phyloP scores from a whole-genome alignment of 1,284 basidiomycete species.

The Blastosporella zonata region DNA sequence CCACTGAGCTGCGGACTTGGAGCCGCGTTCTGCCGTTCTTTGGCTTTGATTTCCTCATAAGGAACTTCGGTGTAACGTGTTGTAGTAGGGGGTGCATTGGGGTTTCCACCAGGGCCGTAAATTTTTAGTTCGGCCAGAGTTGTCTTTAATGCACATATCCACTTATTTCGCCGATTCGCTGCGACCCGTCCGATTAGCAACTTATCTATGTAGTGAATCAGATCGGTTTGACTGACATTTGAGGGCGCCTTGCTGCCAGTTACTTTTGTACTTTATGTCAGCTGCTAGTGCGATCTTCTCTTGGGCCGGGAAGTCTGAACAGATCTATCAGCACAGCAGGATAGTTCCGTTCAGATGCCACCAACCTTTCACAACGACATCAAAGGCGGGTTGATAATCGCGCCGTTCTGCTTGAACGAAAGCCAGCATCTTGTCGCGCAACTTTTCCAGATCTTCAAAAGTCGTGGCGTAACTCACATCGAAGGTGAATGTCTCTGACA shows the following conservation, averaged over 20 bases:
- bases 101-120: slow-evolving; percentile 73
- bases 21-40: slow-evolving; percentile 32
- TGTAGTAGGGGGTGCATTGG: slow-evolving; percentile 50
- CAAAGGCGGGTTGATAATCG: slow-evolving; percentile 74
- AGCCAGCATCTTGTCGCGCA: slow-evolving; percentile 79
- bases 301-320: slow-evolving; percentile 77
- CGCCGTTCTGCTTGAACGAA: slow-evolving; percentile 73
- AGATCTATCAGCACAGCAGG: not conserved
- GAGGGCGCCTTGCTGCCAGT: slow-evolving; percentile 80
- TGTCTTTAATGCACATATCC: slow-evolving; percentile 84
- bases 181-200: slow-evolving; percentile 3
- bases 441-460: slow-evolving; percentile 79
- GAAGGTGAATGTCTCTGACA: slow-evolving; percentile 78
- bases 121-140: slow-evolving; percentile 70
- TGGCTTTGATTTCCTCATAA: slow-evolving; percentile 57
- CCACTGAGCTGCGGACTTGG: slow-evolving; percentile 16
- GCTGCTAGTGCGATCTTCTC: slow-evolving; percentile 76
- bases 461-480: slow-evolving; percentile 79
- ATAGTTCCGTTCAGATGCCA: slow-evolving; percentile 5
- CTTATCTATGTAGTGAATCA: slow-evolving; percentile 5
- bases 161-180: slow-evolving; percentile 85
- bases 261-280: slow-evolving; percentile 90
- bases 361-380: slow-evolving; percentile 60
- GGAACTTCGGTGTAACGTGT: slow-evolving; percentile 69
- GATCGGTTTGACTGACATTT: slow-evolving; percentile 46